Conservation (phyloP, 345 rosid genomes). For the Triadica sebifera region DNA sequence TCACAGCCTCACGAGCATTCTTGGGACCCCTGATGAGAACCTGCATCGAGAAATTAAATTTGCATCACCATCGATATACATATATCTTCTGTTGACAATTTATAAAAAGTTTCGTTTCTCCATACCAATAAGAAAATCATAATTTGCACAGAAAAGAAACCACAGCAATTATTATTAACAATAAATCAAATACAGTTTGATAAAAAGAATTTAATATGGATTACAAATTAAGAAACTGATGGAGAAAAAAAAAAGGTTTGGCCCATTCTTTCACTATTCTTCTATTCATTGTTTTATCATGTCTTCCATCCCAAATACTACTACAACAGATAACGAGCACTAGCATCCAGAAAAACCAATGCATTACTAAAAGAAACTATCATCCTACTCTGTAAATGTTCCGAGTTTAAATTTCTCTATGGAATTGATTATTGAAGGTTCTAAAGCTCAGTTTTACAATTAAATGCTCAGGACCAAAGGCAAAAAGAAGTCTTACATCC, state of each 20-base stretch:
- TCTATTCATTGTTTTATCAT: background rate
- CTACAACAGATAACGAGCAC: background rate
- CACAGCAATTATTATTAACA: background rate
- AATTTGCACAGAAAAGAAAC: background rate
- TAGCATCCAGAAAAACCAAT: background rate
- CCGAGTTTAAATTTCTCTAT: background rate
- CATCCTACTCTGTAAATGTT: background rate
- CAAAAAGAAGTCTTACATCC: background rate
- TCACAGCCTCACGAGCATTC: conserved; percentile 36
- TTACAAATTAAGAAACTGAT: background rate
- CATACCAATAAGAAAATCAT: background rate
- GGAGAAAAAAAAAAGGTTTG: background rate
- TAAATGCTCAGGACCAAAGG: background rate
- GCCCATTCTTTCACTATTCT: background rate
- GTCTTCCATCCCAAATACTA: background rate
- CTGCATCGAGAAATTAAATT: background rate
- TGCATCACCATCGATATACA: background rate
- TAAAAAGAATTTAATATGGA: background rate
- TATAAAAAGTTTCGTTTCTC: background rate
- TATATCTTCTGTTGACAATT: background rate
- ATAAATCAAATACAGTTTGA: background rate
- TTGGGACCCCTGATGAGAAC: conserved; percentile 32
- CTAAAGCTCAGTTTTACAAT: background rate
- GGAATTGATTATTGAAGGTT: background rate
- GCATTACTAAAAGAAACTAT: background rate